Evolutionary conservation across 192 early-diverging fungal species (phyloP).

Genomic region (Ambispora gerdemannii): DNA sequence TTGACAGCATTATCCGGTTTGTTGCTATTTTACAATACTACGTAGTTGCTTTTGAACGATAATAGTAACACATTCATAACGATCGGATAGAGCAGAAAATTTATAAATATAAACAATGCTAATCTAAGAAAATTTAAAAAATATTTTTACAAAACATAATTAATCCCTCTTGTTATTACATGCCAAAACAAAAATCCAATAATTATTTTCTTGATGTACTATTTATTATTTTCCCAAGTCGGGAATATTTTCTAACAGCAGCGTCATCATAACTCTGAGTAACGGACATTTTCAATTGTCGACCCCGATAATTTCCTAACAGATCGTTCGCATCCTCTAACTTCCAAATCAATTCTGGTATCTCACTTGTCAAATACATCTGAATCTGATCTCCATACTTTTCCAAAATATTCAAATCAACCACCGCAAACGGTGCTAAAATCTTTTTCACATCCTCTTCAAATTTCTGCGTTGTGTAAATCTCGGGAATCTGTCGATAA

Average conservation of each 20-base stretch:
- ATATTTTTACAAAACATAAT: too few relatives aligned
- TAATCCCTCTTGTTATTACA: too few relatives aligned
- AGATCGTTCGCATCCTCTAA: background rate
- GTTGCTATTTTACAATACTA: too few relatives aligned
- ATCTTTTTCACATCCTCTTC: background rate
- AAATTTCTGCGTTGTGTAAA: background rate
- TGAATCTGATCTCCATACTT: background rate
- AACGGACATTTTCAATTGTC: background rate
- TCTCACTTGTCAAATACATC: background rate
- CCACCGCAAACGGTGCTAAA: background rate
- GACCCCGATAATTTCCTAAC: background rate
- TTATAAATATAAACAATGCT: too few relatives aligned
- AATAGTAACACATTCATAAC: too few relatives aligned
- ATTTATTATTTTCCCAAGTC: background rate
- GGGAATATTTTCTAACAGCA: background rate
- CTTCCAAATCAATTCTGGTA: background rate
- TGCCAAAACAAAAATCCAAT: too few relatives aligned
- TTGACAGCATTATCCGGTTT: too few relatives aligned
- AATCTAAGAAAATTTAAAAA: too few relatives aligned
- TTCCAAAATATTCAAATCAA: background rate
- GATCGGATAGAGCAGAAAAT: too few relatives aligned
- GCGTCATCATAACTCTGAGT: background rate
- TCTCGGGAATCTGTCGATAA: background rate
- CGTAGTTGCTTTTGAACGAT: too few relatives aligned
- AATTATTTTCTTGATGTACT: too few relatives aligned